Percentiles rank a stretch among this genome's conserved stretches.
Evolutionary conservation across 352 stramenopile genomes (phyloP).

Genomic region (Globisporangium irregulare): DNA sequence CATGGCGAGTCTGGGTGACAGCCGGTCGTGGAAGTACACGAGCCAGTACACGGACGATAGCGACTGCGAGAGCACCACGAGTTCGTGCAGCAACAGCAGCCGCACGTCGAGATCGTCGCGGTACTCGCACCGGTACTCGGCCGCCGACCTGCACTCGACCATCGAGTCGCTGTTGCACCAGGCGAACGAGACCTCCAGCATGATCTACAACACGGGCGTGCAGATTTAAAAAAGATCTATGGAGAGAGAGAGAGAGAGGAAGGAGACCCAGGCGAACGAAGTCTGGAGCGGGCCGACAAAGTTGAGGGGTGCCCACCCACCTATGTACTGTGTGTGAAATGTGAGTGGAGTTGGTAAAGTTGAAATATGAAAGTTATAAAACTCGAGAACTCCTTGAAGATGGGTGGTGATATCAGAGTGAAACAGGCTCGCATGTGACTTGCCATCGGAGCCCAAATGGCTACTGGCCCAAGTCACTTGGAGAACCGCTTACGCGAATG

Average conservation of each 20-base stretch:
- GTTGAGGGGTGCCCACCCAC: background rate
- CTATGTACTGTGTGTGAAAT: background rate
- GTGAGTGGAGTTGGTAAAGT: background rate
- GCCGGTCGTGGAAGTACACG: constrained; percentile 34
- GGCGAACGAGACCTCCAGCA: constrained; percentile 62
- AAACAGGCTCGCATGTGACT: background rate
- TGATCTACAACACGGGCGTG: constrained; percentile 28
- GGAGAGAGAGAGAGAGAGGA: background rate
- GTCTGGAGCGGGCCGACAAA: background rate
- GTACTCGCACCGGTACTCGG: constrained; percentile 49
- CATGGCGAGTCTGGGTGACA: constrained; percentile 21
- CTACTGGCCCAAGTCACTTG: background rate
- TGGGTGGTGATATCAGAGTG: background rate
- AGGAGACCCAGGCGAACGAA: background rate
- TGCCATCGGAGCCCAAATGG: background rate
- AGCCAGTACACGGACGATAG: constrained; percentile 24
- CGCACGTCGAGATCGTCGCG: constrained; percentile 28
- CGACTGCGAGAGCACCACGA: constrained; percentile 51
- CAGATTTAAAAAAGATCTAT: constrained; percentile 9
- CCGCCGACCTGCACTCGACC: constrained; percentile 59
- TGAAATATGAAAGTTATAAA: constrained; percentile 5
- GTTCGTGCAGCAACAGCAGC: constrained; percentile 34
- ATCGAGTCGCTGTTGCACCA: constrained; percentile 74
- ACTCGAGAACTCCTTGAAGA: background rate
- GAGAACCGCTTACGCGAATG: too few species aligned